Evolutionary conservation across 495 filamentous ascomycete genomes (phyloP), one percentile per base, ranked within the genome.

Genomic region (Articulospora tetracladia): DNA sequence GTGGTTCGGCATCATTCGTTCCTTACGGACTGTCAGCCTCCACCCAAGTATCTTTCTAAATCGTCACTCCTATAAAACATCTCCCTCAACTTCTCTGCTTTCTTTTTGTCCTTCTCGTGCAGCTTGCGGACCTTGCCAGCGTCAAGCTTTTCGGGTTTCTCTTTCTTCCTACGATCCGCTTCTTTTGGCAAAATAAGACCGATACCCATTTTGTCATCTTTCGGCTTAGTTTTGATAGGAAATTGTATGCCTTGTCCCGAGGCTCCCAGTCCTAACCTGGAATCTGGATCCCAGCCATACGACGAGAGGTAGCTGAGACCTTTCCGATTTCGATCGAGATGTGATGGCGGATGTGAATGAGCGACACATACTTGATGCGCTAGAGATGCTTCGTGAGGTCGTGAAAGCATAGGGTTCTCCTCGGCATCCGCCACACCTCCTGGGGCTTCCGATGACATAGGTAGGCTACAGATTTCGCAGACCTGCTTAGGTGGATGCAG

Each of bases 251-350:
- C 93, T 68, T 93, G 83, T 1, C 88, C 86, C 0, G 69, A 61
- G 20, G 78, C 79, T 0, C 93, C 93, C 0, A 98, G 79, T 0
- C 93, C 93, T 6, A 74, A 66, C 23, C 91, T 74, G 34, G 83
- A 79, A 72, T 98, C 92, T 0, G 90, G 92, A 69, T 97, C 90
- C 89, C 91, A 98, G 36, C 93, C 93, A 62, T 91, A 86, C 1
- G 84, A 78, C 28, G 86, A 79, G 2, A 98, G 83, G 52, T 90
- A 86, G 56, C 81, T 79, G 8, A 98, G 77, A 0, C 93, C 93
- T 70, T 84, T 83, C 34, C 89, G 81, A 1, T 78, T 79, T n/a
- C 93, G 86, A 70, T 96, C 88, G 1, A 96, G 73, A 57, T 88
- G 81, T 0, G 92, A 96, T 1, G 93, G 93, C 0, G 92, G 91